Conservation (phyloP, 306 rosid species). For the Cucurbita ficifolia region DNA sequence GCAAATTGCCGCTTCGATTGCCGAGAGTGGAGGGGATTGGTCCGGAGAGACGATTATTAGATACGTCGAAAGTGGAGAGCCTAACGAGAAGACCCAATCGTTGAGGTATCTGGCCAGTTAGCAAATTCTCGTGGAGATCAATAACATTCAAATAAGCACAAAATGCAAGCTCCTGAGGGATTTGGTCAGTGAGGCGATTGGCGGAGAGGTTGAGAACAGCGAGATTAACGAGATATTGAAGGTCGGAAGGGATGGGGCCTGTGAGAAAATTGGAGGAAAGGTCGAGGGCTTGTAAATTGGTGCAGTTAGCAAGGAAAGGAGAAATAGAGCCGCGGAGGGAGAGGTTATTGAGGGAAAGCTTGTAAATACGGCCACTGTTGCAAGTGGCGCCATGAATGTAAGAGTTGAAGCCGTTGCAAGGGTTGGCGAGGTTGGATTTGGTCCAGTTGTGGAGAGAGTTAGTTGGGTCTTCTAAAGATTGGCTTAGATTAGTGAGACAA, state of each 20-base stretch:
- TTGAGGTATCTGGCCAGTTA: slow-evolving; percentile 76
- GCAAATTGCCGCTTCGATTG: slow-evolving; percentile 52
- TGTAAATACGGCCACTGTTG: slow-evolving; percentile 86
- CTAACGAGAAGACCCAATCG: slow-evolving; percentile 68
- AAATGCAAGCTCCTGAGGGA: slow-evolving; percentile 77
- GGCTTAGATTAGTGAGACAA: slow-evolving; percentile 49
- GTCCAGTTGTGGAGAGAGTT: slow-evolving; percentile 56
- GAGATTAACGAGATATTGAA: slow-evolving; percentile 60
- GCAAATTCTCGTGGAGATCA: slow-evolving; percentile 59
- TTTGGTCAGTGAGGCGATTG: slow-evolving; percentile 46
- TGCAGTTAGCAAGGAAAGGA: slow-evolving; percentile 79
- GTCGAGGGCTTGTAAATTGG: slow-evolving; percentile 83
- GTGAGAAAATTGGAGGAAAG: slow-evolving; percentile 67
- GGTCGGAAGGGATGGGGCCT: slow-evolving; percentile 72
- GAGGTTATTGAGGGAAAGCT: slow-evolving; percentile 73
- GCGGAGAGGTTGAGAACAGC: slow-evolving; percentile 76
- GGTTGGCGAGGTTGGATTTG: slow-evolving; percentile 42
- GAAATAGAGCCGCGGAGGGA: slow-evolving; percentile 54
- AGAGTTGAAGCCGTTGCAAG: slow-evolving; percentile 73
- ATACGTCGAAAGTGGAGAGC: slow-evolving; percentile 73
- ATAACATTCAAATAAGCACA: slow-evolving; percentile 91
- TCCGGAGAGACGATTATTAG: slow-evolving; percentile 60
- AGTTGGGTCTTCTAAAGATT: slow-evolving; percentile 49
- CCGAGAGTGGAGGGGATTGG: slow-evolving; percentile 52
- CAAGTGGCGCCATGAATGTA: slow-evolving; percentile 68